phyloP scores from a whole-genome alignment of 306 rosid genomes.

The Dicorynia guianensis region DNA sequence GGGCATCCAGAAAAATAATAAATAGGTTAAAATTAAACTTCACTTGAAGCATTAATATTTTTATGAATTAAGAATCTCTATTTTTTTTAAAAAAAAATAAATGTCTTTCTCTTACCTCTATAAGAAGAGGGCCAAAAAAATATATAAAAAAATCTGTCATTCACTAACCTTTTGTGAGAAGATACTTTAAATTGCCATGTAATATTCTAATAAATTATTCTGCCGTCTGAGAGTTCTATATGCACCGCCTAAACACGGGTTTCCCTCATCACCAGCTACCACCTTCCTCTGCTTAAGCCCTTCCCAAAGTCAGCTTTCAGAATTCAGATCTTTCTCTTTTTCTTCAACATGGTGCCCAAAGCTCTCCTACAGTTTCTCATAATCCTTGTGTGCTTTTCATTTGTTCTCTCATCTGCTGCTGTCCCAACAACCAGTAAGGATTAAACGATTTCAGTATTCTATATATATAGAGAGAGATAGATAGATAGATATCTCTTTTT shows the following conservation, averaged over 20 bases:
- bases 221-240: conserved; percentile 19
- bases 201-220: neutral
- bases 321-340: neutral
- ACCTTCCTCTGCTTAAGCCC: neutral
- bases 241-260: neutral
- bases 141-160: too few relatives aligned
- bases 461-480: too few relatives aligned
- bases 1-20: too few relatives aligned
- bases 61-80: too few relatives aligned
- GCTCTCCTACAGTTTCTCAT: neutral
- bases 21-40: too few relatives aligned
- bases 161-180: too few relatives aligned
- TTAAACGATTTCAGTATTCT: neutral
- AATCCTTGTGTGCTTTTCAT: conserved; percentile 40
- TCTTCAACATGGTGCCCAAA: conserved; percentile 41
- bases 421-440: conserved; percentile 54
- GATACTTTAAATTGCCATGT: too few relatives aligned
- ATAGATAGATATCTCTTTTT: too few relatives aligned
- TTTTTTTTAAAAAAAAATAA: too few relatives aligned
- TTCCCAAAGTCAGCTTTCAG: neutral
- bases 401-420: conserved; percentile 28
- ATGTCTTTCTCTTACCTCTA: too few relatives aligned
- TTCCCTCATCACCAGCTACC: conserved; percentile 11
- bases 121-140: too few relatives aligned
- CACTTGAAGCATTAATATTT: conserved; percentile 20